phyloP scores from a whole-genome alignment of 2,329 filamentous ascomycete species.

The Fusarium camptoceras region DNA sequence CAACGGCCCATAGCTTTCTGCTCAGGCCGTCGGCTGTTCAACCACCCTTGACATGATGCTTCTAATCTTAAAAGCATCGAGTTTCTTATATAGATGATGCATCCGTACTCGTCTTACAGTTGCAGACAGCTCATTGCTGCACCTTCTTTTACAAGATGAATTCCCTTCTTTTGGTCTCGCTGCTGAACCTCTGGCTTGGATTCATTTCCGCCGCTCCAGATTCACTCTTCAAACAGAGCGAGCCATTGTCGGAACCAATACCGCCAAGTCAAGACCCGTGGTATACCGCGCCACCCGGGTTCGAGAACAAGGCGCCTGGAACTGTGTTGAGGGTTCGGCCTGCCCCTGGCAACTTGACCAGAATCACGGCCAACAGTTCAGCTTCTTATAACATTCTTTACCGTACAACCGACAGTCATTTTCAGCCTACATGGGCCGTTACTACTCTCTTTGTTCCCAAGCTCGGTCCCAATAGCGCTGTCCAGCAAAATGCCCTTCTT shows the following conservation, averaged over 20 bases:
- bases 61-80: not conserved
- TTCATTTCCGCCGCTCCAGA: not conserved
- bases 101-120: too few species aligned
- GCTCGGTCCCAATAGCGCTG: conserved; percentile 24
- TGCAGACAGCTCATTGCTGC: not conserved
- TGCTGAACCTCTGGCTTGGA: not conserved
- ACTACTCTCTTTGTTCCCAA: conserved; percentile 40
- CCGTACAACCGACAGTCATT: conserved; percentile 43
- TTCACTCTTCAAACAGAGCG: not conserved
- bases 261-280: conserved; percentile 42
- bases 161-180: too few species aligned
- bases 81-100: too few species aligned
- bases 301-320: conserved; percentile 33
- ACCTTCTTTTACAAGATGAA: not conserved
- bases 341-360: conserved; percentile 41
- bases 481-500: conserved; percentile 19
- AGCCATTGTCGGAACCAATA: conserved; percentile 3
- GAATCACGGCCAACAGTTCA: conserved; percentile 33
- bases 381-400: conserved; percentile 43
- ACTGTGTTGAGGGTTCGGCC: conserved; percentile 39
- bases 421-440: conserved; percentile 41
- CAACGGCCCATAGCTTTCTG: not conserved
- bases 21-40: too few species aligned
- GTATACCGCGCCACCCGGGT: conserved; percentile 40
- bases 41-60: not conserved